Percentiles rank a stretch among this genome's conserved stretches.
Conservation (phyloP, 208 protist genomes). For the Angomonas deanei region DNA sequence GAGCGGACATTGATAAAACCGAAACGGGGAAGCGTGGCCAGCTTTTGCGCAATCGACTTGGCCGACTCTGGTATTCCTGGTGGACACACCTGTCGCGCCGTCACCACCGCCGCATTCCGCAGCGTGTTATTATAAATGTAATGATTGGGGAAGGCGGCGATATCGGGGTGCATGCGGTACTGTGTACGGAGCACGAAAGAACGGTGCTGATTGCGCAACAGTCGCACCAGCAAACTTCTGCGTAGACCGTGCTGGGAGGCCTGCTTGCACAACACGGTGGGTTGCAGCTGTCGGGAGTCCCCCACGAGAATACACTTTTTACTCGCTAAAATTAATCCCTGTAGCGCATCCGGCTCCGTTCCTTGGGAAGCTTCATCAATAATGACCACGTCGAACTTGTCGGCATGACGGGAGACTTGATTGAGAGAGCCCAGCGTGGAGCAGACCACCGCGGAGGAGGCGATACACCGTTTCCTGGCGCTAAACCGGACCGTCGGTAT, state of each 20-base stretch:
- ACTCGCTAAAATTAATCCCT: conserved; percentile 54
- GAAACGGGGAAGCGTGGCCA: conserved; percentile 37
- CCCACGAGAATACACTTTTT: conserved; percentile 74
- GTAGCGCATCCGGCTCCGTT: conserved; percentile 80
- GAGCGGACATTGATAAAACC: conserved; percentile 64
- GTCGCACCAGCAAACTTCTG: conserved; percentile 67
- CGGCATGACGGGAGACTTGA: conserved; percentile 36
- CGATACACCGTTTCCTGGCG: not conserved
- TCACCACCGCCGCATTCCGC: conserved; percentile 34
- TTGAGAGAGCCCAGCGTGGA: conserved; percentile 81
- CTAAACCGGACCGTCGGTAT: not conserved
- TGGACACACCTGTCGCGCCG: conserved; percentile 4
- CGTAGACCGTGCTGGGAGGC: conserved; percentile 50
- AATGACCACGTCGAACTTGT: conserved; percentile 77
- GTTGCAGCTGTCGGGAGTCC: conserved; percentile 88
- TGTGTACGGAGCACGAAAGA: conserved; percentile 75
- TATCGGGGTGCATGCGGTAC: conserved; percentile 89
- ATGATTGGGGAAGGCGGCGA: conserved; percentile 76
- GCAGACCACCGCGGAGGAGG: conserved; percentile 30
- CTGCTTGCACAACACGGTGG: conserved; percentile 67
- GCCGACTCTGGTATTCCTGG: not conserved
- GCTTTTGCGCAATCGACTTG: conserved; percentile 6
- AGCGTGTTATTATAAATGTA: conserved; percentile 77
- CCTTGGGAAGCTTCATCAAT: conserved; percentile 92
- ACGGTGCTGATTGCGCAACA: conserved; percentile 50